phyloP scores from a whole-genome alignment of 257 asterid species.

The Solanum arcanum region DNA sequence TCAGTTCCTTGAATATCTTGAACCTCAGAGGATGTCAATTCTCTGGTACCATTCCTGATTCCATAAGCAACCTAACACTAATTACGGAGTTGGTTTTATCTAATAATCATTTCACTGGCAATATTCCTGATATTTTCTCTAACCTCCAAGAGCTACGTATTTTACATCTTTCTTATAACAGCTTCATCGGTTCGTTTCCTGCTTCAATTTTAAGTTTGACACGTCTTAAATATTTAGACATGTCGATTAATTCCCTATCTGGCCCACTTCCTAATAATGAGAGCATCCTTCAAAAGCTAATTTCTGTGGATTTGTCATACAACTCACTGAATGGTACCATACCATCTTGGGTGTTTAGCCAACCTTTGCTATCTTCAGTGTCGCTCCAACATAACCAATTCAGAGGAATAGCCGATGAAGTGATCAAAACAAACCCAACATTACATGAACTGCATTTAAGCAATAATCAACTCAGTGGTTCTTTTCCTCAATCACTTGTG shows the following conservation, averaged over 20 bases:
- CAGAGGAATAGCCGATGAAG: not conserved
- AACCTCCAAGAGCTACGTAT: not conserved
- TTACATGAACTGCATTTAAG: not conserved
- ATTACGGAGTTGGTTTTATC: not conserved
- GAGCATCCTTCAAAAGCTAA: not conserved
- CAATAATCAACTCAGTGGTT: too few relatives aligned
- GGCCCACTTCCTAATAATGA: not conserved
- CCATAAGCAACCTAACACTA: not conserved
- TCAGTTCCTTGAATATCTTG: too few relatives aligned
- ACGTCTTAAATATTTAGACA: accelerated
- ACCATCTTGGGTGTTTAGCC: not conserved
- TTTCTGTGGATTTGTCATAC: not conserved
- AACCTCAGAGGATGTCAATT: not conserved
- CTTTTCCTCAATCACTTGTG: too few relatives aligned
- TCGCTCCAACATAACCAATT: not conserved
- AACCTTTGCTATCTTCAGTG: not conserved
- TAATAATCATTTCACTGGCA: not conserved
- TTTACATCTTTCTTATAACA: too few relatives aligned
- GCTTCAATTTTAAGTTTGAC: not conserved
- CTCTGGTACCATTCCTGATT: not conserved
- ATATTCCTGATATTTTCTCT: not conserved
- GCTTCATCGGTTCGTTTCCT: too few relatives aligned
- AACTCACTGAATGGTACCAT: not conserved
- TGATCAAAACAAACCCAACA: not conserved
- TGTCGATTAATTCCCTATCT: not conserved